phyloP scores from a whole-genome alignment of 768 basidiomycete species.

The Tulasnella sp. region DNA sequence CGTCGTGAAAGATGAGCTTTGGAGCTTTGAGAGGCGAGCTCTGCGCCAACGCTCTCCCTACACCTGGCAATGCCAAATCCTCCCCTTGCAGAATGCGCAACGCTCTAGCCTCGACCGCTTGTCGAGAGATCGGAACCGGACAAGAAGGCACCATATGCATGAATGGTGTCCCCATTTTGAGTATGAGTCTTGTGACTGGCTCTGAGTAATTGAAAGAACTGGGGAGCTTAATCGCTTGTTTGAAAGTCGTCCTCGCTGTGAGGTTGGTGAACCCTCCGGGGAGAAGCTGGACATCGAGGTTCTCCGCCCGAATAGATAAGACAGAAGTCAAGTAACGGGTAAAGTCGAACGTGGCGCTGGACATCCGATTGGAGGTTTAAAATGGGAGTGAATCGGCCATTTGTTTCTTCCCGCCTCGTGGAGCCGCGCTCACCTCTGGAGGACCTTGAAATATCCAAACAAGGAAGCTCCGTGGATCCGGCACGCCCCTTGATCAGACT shows the following conservation, averaged over 20 bases:
- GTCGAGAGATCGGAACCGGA: not conserved
- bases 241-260: not conserved
- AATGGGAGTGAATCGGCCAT: not conserved
- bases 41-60: not conserved
- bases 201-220: not conserved
- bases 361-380: not conserved
- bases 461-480: not conserved
- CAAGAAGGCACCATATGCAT: not conserved
- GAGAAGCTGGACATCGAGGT: not conserved
- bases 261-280: slow-evolving; percentile 1
- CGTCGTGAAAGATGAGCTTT: not conserved
- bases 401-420: not conserved
- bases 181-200: not conserved
- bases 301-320: not conserved
- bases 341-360: not conserved
- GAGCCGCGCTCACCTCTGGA: not conserved
- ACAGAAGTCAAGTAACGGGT: not conserved
- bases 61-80: not conserved
- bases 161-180: not conserved
- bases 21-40: not conserved
- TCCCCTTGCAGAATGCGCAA: not conserved
- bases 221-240: not conserved
- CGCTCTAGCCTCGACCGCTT: not conserved
- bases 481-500: too few species aligned
- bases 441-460: not conserved